These are phyloP conservation scores for Rehmannia glutinosa DNA, from an alignment of 257 asterid species.

Conservation along the genomic window DNA sequence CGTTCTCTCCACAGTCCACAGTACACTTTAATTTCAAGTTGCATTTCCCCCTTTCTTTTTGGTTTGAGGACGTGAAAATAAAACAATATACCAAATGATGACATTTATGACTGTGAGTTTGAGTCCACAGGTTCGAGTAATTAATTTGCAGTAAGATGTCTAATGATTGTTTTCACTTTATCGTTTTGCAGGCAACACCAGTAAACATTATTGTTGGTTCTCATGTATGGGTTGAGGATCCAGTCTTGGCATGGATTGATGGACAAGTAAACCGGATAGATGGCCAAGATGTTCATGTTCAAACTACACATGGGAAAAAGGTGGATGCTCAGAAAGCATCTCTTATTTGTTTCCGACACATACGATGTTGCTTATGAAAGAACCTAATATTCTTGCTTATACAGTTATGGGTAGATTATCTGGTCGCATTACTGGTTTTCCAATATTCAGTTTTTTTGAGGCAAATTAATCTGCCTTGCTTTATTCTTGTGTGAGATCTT, in stretches of 20 bases:
- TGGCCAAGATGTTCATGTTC: slow-evolving; percentile 88
- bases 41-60: background rate
- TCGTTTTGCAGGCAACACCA: slow-evolving; percentile 68
- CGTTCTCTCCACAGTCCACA: background rate
- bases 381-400: background rate
- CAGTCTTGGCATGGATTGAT: slow-evolving; percentile 88
- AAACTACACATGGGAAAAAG: slow-evolving; percentile 68
- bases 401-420: slow-evolving; percentile 9
- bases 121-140: background rate
- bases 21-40: background rate
- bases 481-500: slow-evolving; percentile 2
- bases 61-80: background rate
- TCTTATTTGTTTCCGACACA: slow-evolving; percentile 1
- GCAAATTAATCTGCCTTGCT: background rate
- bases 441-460: background rate
- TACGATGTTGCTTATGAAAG: slow-evolving; percentile 16
- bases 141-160: slow-evolving; percentile 9
- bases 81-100: background rate
- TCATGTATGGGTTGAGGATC: slow-evolving; percentile 98
- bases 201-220: slow-evolving; percentile 89
- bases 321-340: slow-evolving; percentile 35
- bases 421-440: slow-evolving; percentile 8
- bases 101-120: background rate
- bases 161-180: slow-evolving; percentile 9
- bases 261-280: slow-evolving; percentile 78